phyloP scores from a whole-genome alignment of 768 basidiomycete species.

The Infundibulicybe gibba region DNA sequence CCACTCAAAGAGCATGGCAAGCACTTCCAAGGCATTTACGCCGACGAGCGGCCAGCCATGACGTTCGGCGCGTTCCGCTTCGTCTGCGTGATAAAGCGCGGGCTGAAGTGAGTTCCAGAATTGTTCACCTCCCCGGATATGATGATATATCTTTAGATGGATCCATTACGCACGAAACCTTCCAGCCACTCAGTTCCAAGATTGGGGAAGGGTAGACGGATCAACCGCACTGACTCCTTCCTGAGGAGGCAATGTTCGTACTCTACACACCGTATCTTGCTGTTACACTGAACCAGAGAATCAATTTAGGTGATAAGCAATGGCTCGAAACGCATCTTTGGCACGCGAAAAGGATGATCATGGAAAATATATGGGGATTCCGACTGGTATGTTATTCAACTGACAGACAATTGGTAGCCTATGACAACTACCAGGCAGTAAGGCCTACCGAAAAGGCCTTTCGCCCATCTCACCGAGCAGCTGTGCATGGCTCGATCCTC shows the following conservation, averaged over 20 bases:
- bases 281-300: neutral
- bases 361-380: constrained; percentile 92
- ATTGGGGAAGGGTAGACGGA: constrained; percentile 56
- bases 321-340: constrained; percentile 98
- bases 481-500: constrained; percentile 78
- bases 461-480: constrained; percentile 87
- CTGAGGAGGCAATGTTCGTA: constrained; percentile 70
- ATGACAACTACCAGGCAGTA: constrained; percentile 49
- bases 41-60: constrained; percentile 91
- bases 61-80: constrained; percentile 86
- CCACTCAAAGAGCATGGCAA: constrained; percentile 88
- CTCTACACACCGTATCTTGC: neutral
- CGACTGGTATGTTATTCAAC: constrained; percentile 53
- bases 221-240: constrained; percentile 57
- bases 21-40: constrained; percentile 88
- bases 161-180: constrained; percentile 33
- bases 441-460: constrained; percentile 91
- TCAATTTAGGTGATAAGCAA: constrained; percentile 63
- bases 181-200: constrained; percentile 49
- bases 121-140: neutral
- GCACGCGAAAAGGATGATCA: constrained; percentile 96
- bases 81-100: constrained; percentile 78
- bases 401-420: neutral
- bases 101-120: constrained; percentile 57
- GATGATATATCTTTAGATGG: constrained; percentile 35